Conservation (phyloP, 139 green algal species). For the Tetradesmus lagerheimii region DNA sequence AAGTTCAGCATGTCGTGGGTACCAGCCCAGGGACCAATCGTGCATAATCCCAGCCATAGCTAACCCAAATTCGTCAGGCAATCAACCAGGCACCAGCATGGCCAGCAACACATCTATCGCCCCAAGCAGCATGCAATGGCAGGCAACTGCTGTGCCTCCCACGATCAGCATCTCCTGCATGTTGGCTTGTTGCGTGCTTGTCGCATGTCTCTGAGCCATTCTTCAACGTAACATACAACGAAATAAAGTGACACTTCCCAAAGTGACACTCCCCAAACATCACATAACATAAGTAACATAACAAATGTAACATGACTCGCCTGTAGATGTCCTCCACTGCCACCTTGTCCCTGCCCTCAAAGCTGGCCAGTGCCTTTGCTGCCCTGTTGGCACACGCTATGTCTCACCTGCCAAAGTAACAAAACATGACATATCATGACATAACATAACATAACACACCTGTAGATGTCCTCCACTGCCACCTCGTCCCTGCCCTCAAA, state of each 20-base stretch:
- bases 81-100: background rate
- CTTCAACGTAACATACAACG: too few species aligned
- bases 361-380: slow-evolving; percentile 85
- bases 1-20: background rate
- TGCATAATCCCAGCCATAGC: too few species aligned
- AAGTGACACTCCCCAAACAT: too few species aligned
- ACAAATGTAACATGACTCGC: background rate
- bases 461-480: slow-evolving; percentile 85
- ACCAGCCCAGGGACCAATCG: too few species aligned
- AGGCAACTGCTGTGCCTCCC: background rate
- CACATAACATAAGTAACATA: background rate
- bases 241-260: too few species aligned
- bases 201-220: too few species aligned
- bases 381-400: slow-evolving; percentile 79
- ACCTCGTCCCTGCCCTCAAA: slow-evolving; percentile 84
- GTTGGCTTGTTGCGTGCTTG: too few species aligned
- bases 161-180: too few species aligned
- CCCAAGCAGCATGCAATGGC: background rate
- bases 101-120: background rate
- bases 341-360: slow-evolving; percentile 80
- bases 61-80: background rate
- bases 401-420: background rate
- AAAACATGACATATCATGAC: background rate
- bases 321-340: slow-evolving; percentile 87
- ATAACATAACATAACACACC: slow-evolving; percentile 35